Base-by-base conservation (phyloP, 208 protist genomes). In the Kentomonas sorsogonicus region DNA sequence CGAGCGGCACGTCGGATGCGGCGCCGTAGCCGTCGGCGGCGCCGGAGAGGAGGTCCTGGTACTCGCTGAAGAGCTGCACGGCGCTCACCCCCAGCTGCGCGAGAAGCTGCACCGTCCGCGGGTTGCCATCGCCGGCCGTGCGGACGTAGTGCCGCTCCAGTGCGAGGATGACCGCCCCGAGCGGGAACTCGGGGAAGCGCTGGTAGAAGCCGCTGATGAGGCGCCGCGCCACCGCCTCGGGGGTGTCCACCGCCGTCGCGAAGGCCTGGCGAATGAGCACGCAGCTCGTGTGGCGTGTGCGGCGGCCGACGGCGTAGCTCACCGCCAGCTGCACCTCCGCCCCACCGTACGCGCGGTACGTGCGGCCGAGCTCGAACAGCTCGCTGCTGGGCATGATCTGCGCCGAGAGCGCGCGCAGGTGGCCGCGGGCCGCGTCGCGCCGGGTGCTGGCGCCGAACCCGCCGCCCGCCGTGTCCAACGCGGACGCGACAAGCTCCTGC, bases 271-370 rank as follows among this genome's bases (percentile, higher is more conserved):
- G 67, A 45, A 93, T 63, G 61, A 77, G 85, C 11, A 68, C 62
- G 10, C 79, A 77, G 57, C 86, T 87, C 45, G 73, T 74, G 22
- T 69, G 66, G 38, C 72, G 40, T 47, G 93, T 79, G 18, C 69
- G 77, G 6, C 88, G 75, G 56, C 83, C 77, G 18, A 67, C 68
- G 33, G 59, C 68, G 9, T 60, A 55, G 31, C 93, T 70, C 23
- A 89, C 74, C 52, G 89, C 83, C 50, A 95, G 69, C 63, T 95
- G 89, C 34, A 95, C 79, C 66, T 93, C 83, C 3, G 82, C 83
- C 1, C 89, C 89, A 15, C 89, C 89, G 48, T 86, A 89, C 4
- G 63, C 62, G 29, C 61, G 53, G 64, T 91, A 95, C 79, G 91
- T 89, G 46, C 82, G 80, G 13, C 78, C 82, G 40, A 91, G 60